Evolutionary conservation across 2,329 filamentous ascomycete species (phyloP).

Genomic region (Xylariaceae sp.): DNA sequence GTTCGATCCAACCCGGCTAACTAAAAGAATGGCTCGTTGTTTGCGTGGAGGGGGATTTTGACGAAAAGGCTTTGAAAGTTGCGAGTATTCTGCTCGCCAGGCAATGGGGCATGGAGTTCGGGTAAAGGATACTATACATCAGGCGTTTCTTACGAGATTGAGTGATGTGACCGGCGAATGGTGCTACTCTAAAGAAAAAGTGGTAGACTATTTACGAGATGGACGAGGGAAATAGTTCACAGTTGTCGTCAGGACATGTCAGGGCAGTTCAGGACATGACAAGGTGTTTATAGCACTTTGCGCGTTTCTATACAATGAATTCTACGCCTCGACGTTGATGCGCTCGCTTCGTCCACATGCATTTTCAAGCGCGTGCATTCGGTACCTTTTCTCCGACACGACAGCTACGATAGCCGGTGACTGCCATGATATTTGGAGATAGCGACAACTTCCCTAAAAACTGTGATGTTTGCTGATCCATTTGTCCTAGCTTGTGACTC

Average conservation of each 20-base stretch:
- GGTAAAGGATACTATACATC: constrained; percentile 19
- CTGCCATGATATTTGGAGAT: no score
- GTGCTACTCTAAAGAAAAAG: constrained; percentile 1
- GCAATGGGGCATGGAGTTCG: constrained; percentile 20
- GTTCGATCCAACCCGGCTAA: constrained; percentile 82
- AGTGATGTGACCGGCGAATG: not conserved
- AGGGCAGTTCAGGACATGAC: not conserved
- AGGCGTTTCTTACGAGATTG: constrained; percentile 20
- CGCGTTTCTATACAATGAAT: constrained; percentile 6
- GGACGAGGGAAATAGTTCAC: not conserved
- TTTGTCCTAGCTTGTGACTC: not conserved
- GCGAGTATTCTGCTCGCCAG: constrained; percentile 4
- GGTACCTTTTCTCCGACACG: no score
- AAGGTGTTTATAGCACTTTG: not conserved
- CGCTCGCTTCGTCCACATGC: not conserved
- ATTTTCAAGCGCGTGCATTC: not conserved
- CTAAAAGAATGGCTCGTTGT: constrained; percentile 4
- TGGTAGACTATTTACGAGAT: constrained; percentile 12
- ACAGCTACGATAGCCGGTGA: no score
- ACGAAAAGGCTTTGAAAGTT: not conserved
- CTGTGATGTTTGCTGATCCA: no score
- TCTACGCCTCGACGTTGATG: not conserved
- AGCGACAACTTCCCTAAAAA: no score
- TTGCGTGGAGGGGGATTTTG: not conserved
- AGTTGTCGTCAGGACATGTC: not conserved